These are phyloP conservation scores for Heritiera fomes DNA, from an alignment of 345 rosid species.

Conservation along the genomic window DNA sequence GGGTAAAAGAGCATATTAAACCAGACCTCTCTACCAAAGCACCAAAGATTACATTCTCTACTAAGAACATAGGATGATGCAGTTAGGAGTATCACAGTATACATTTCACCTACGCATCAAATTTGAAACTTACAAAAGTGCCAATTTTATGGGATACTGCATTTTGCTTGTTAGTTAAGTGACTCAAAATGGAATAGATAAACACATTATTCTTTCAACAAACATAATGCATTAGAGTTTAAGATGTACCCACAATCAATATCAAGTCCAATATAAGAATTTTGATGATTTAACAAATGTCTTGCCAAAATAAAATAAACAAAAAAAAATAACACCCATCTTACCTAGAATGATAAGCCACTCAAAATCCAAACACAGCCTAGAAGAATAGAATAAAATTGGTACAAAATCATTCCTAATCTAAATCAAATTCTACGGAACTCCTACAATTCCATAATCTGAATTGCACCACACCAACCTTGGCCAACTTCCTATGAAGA, in stretches of 20 bases:
- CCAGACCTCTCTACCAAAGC: neutral
- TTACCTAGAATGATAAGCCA: neutral
- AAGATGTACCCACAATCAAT: neutral
- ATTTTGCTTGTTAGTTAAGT: neutral
- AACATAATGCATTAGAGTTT: neutral
- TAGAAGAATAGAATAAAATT: neutral
- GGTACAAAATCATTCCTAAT: neutral
- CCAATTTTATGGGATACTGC: neutral
- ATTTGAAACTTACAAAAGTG: neutral
- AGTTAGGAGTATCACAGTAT: neutral
- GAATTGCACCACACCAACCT: neutral
- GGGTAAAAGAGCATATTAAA: neutral
- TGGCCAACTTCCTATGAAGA: neutral
- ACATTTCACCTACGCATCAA: neutral
- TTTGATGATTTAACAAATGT: constrained; percentile 2
- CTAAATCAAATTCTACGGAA: neutral
- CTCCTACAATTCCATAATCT: neutral
- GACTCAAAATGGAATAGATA: neutral
- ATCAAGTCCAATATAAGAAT: neutral
- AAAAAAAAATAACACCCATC: neutral
- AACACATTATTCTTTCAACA: neutral
- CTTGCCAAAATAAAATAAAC: neutral
- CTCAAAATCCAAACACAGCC: neutral
- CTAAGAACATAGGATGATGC: neutral
- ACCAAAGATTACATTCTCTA: constrained; percentile 2